Conservation (phyloP, 345 rosid genomes). For the Durio zibethinus region DNA sequence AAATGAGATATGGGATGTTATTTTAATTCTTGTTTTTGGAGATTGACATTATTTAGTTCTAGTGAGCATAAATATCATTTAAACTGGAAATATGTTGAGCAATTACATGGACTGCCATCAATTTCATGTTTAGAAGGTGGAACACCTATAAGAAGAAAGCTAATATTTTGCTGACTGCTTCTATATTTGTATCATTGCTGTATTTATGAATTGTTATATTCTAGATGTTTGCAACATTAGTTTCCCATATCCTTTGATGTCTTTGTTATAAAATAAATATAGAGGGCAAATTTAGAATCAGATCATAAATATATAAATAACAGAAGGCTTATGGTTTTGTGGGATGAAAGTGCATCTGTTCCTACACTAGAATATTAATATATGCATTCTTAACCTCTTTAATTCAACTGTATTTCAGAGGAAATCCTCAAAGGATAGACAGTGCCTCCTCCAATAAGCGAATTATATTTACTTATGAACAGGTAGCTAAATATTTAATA, state of each 20-base stretch:
- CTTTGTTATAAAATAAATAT: neutral
- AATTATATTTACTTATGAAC: constrained; percentile 81
- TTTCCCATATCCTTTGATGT: neutral
- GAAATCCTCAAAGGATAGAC: constrained; percentile 96
- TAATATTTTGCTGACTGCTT: neutral
- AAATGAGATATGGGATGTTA: neutral
- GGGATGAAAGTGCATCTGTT: neutral
- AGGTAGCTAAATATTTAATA: constrained; percentile 43
- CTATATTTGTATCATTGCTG: neutral
- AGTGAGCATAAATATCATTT: neutral
- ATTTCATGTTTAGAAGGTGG: neutral
- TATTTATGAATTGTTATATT: neutral
- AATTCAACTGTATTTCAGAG: constrained; percentile 45
- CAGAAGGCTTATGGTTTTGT: neutral
- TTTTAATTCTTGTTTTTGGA: neutral
- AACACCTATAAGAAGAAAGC: neutral
- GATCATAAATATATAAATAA: neutral
- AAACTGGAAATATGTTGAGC: neutral
- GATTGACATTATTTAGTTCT: neutral
- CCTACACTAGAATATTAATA: neutral
- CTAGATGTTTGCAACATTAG: neutral
- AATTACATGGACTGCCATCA: neutral
- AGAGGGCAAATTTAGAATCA: neutral
- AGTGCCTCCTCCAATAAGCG: constrained; percentile 67
- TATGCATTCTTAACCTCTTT: constrained; percentile 1